phyloP scores from a whole-genome alignment of 352 stramenopile species.

The Blastocystis sp. region DNA sequence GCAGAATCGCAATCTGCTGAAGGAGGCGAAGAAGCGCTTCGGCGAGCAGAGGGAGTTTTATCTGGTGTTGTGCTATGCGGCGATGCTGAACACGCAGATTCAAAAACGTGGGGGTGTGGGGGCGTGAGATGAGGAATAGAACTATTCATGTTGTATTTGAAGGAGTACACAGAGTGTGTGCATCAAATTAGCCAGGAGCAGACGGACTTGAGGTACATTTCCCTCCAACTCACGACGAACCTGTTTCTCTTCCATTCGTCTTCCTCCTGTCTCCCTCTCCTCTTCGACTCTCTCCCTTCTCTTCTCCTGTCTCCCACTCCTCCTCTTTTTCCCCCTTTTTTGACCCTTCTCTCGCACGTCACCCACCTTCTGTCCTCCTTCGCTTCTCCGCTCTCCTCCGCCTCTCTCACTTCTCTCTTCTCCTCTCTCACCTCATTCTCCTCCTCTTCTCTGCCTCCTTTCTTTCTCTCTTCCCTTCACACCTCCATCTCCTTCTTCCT shows the following conservation, averaged over 20 bases:
- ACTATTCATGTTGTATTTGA: background rate
- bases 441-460: background rate
- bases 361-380: background rate
- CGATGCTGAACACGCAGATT: background rate
- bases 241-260: background rate
- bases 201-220: background rate
- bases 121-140: background rate
- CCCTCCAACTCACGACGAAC: background rate
- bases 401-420: background rate
- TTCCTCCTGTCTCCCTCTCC: background rate
- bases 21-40: background rate
- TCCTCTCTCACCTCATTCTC: background rate
- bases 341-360: background rate
- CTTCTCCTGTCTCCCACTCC: background rate
- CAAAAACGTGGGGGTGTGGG: background rate
- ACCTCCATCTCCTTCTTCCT: conserved; percentile 4
- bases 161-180: background rate
- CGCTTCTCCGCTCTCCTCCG: background rate
- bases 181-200: background rate
- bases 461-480: background rate
- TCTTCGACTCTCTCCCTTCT: background rate
- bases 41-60: background rate
- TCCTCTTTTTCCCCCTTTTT: background rate
- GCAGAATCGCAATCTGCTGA: background rate
- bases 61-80: background rate